Conservation (phyloP, 2,329 filamentous ascomycete species). For the Rugonectria rugulosa region DNA sequence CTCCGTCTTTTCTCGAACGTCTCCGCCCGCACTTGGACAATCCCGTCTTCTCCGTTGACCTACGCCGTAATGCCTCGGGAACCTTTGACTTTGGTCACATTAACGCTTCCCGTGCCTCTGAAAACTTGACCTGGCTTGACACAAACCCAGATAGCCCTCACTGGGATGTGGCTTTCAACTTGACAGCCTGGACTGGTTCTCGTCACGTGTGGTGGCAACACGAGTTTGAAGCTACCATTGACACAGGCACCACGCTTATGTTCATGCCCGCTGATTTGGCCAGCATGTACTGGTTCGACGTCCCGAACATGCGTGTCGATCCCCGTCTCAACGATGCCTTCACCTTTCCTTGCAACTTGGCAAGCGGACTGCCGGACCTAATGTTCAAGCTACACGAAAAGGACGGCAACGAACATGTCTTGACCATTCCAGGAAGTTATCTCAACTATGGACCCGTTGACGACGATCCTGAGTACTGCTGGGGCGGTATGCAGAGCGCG, state of each 20-base stretch:
- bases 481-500: constrained; percentile 75
- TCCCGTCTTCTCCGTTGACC: constrained; percentile 58
- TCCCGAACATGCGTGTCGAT: constrained; percentile 60
- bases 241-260: constrained; percentile 74
- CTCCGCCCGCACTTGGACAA: constrained; percentile 50
- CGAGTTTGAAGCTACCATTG: constrained; percentile 63
- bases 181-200: constrained; percentile 51
- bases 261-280: constrained; percentile 65
- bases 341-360: constrained; percentile 63
- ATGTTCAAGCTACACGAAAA: constrained; percentile 60
- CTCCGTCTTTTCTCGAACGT: constrained; percentile 54
- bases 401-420: constrained; percentile 49
- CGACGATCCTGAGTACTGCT: constrained; percentile 66
- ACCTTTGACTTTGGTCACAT: constrained; percentile 61
- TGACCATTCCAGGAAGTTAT: constrained; percentile 62
- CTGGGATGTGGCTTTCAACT: constrained; percentile 58
- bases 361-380: constrained; percentile 64
- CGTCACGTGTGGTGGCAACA: constrained; percentile 60
- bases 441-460: constrained; percentile 62
- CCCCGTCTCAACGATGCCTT: constrained; percentile 54
- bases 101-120: constrained; percentile 48
- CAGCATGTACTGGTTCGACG: constrained; percentile 64
- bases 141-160: constrained; percentile 43
- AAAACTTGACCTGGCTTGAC: constrained; percentile 53
- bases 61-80: constrained; percentile 56